A percentile compares a stretch with the other conserved stretches of the same genome.
Conservation (phyloP, 345 rosid genomes). For the Acer saccharum region DNA sequence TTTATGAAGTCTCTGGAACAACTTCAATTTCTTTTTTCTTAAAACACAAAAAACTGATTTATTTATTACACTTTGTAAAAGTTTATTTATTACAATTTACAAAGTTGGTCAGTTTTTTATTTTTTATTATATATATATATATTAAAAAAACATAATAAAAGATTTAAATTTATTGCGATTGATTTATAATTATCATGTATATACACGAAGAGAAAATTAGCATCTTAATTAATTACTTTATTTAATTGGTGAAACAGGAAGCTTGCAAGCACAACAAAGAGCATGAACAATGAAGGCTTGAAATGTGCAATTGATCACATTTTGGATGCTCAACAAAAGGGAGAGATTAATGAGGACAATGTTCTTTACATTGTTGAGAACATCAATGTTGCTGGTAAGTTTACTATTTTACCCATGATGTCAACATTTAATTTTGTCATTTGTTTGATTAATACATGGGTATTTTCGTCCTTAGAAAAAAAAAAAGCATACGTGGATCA, state of each 20-base stretch:
- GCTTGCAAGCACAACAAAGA: slow-evolving; percentile 60
- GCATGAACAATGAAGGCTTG: slow-evolving; percentile 59
- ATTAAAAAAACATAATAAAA: too few species aligned
- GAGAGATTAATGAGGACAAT: slow-evolving; percentile 95
- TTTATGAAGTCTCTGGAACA: too few species aligned
- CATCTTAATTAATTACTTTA: background rate
- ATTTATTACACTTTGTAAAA: too few species aligned
- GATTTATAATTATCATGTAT: too few species aligned
- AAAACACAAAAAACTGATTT: too few species aligned
- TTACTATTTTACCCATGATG: background rate
- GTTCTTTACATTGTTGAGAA: slow-evolving; percentile 98
- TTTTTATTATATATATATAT: too few species aligned
- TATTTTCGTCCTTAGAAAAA: background rate
- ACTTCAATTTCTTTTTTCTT: too few species aligned
- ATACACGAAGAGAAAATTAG: background rate
- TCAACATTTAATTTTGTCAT: background rate
- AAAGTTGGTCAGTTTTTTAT: too few species aligned
- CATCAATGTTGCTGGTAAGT: slow-evolving; percentile 90
- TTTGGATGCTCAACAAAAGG: slow-evolving; percentile 83
- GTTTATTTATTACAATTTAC: too few species aligned
- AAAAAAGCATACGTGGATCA: background rate
- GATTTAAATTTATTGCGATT: too few species aligned
- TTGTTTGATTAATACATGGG: background rate
- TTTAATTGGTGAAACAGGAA: slow-evolving; percentile 46
- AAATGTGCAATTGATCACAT: slow-evolving; percentile 97